Evolutionary conservation across 768 basidiomycete genomes (phyloP), one percentile per base, ranked within the genome.

Genomic region (Trametes gibbosa): DNA sequence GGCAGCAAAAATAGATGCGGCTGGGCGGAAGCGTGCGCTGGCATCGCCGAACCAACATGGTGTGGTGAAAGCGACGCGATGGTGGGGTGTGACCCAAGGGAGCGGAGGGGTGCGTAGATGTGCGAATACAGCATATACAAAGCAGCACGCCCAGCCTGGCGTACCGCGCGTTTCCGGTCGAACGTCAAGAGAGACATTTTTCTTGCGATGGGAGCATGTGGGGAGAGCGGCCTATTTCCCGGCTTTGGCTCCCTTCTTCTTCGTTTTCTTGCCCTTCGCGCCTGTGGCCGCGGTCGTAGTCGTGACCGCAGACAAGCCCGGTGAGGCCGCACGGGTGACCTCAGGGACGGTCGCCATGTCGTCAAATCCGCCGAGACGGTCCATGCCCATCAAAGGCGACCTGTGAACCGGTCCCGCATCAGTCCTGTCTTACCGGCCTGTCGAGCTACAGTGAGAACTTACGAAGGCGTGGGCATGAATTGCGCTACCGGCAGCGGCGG

Each of bases 231-330:
- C 10, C 37, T 48, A 56, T 39, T 56, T 56, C 16, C 29, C 52
- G 29, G 5, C 29, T 32, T 61, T 52, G n/a, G 46, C 56, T 0
- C 51, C 50, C 37, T 61, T 62, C 43, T 63, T 63, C 53, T 63
- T 66, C 16, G 48, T 53, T 51, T 63, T 63, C 61, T 65, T 65
- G 32, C 51, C 58, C 53, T 57, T 66, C 39, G 37, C 45, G 13
- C 53, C n/a, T 8, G 49, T 42, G 19, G 32, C 43, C 19, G 13
- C 50, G 1, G 62, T 57, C 1, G 62, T 45, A 10, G 54, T 50
- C 4, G 54, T 58, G 19, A 57, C 34, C n/a, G 50, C 34, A 8
- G 56, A 58, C 24, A 47, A 39, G 13, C 52, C 46, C 17, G 61
- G 61, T 2, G 61, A 62, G 10, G 61, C 46, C 46, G 56, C 56